phyloP scores from a whole-genome alignment of 352 stramenopile genomes.

The Phytophthora gonapodyides region DNA sequence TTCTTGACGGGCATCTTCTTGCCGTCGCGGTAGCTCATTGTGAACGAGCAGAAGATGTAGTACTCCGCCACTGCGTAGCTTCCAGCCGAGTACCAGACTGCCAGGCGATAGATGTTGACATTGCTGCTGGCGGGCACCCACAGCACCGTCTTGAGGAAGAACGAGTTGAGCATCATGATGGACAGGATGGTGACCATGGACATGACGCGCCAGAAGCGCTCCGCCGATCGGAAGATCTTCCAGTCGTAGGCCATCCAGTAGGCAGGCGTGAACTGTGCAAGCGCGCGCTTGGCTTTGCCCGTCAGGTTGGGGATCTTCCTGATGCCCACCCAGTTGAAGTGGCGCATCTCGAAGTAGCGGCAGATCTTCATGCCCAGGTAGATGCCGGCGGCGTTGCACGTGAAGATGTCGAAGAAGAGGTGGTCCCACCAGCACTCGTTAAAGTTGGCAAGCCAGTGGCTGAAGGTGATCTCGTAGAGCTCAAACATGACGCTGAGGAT shows the following conservation, averaged over 20 bases:
- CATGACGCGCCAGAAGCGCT: constrained; percentile 91
- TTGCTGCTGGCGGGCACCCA: constrained; percentile 86
- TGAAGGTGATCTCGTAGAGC: constrained; percentile 88
- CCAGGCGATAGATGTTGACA: constrained; percentile 81
- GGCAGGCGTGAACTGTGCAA: constrained; percentile 89
- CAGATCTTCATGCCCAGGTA: constrained; percentile 89
- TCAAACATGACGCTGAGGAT: constrained; percentile 86
- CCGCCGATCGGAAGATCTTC: constrained; percentile 93
- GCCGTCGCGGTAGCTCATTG: constrained; percentile 58
- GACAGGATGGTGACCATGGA: constrained; percentile 91
- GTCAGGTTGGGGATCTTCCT: constrained; percentile 81
- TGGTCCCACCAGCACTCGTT: constrained; percentile 97
- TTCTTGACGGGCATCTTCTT: constrained; percentile 76
- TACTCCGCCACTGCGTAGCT: constrained; percentile 90
- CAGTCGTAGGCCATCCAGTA: constrained; percentile 94
- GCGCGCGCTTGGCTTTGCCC: constrained; percentile 80
- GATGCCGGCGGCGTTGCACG: constrained; percentile 93
- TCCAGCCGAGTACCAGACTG: constrained; percentile 85
- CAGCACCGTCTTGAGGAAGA: constrained; percentile 95
- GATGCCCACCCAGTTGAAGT: constrained; percentile 90
- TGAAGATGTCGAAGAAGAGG: constrained; percentile 93
- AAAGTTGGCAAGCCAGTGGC: constrained; percentile 94
- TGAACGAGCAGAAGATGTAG: constrained; percentile 91
- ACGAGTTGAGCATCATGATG: constrained; percentile 96
- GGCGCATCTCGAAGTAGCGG: constrained; percentile 87